Conservation (phyloP, 768 basidiomycete species). For the Inosperma sp. region DNA sequence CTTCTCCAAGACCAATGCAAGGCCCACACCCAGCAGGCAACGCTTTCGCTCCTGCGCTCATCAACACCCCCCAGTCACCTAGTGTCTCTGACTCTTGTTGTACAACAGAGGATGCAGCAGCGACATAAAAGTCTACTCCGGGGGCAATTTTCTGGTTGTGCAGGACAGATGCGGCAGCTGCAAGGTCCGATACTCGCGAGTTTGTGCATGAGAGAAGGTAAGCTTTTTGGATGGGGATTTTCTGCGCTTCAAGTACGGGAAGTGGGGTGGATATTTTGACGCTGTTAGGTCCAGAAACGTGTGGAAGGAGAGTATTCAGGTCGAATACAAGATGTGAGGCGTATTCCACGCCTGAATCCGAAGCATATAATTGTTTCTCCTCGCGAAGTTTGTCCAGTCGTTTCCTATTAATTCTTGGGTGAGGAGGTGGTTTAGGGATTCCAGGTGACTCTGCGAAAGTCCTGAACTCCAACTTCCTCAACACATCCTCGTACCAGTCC, state of each 20-base stretch:
- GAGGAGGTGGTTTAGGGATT: slow-evolving; percentile 69
- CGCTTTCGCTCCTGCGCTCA: slow-evolving; percentile 86
- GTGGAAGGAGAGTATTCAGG: slow-evolving; percentile 89
- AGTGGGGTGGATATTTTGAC: slow-evolving; percentile 96
- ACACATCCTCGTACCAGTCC: slow-evolving; percentile 76
- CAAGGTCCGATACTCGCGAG: slow-evolving; percentile 91
- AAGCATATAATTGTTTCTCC: slow-evolving; percentile 37
- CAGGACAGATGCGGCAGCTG: slow-evolving; percentile 88
- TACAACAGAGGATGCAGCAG: slow-evolving; percentile 88
- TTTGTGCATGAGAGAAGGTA: slow-evolving; percentile 99
- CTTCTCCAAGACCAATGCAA: slow-evolving; percentile 93
- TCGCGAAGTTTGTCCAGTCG: slow-evolving; percentile 64
- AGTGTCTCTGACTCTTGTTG: slow-evolving; percentile 82
- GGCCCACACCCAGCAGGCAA: slow-evolving; percentile 97
- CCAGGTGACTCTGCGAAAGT: slow-evolving; percentile 59
- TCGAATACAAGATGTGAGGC: slow-evolving; percentile 87
- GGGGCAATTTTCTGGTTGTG: slow-evolving; percentile 74
- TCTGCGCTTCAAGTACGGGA: slow-evolving; percentile 67
- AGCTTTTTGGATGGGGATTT: slow-evolving; percentile 89
- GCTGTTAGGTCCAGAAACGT: slow-evolving; percentile 96
- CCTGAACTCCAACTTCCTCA: slow-evolving; percentile 70
- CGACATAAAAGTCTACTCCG: slow-evolving; percentile 95
- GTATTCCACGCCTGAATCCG: slow-evolving; percentile 79
- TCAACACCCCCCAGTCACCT: slow-evolving; percentile 85
- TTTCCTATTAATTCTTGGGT: slow-evolving; percentile 78